Evolutionary conservation across 352 stramenopile genomes (phyloP).

Genomic region (Aphanomyces euteiches): DNA sequence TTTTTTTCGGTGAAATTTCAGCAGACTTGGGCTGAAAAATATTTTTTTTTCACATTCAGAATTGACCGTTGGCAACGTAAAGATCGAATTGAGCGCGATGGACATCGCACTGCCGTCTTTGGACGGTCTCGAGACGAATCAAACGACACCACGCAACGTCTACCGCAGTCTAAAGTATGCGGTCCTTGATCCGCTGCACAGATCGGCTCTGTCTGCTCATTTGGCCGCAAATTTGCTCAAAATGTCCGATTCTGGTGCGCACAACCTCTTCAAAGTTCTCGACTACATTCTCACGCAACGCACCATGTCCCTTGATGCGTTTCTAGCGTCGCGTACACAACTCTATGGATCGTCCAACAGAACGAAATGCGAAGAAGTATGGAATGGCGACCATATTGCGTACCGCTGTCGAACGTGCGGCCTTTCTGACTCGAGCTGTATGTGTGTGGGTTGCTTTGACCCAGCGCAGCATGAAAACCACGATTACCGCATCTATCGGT

Average conservation of each 20-base stretch:
- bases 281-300: background rate
- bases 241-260: background rate
- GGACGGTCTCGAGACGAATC: background rate
- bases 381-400: constrained; percentile 83
- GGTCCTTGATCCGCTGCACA: background rate
- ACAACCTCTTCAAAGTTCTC: constrained; percentile 1
- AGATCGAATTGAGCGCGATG: background rate
- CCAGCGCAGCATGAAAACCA: constrained; percentile 72
- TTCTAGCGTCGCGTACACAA: background rate
- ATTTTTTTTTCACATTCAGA: no score
- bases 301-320: background rate
- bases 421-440: constrained; percentile 82
- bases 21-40: no score
- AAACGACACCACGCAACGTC: background rate
- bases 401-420: constrained; percentile 79
- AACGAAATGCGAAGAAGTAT: constrained; percentile 83
- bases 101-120: background rate
- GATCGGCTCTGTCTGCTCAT: background rate
- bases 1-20: no score
- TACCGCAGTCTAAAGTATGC: background rate
- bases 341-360: constrained; percentile 62
- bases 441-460: constrained; percentile 80
- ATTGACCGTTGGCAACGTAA: background rate
- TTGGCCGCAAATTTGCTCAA: background rate
- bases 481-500: constrained; percentile 79